Conservation (phyloP, 495 filamentous ascomycete genomes). For the Glonium stellatum region DNA sequence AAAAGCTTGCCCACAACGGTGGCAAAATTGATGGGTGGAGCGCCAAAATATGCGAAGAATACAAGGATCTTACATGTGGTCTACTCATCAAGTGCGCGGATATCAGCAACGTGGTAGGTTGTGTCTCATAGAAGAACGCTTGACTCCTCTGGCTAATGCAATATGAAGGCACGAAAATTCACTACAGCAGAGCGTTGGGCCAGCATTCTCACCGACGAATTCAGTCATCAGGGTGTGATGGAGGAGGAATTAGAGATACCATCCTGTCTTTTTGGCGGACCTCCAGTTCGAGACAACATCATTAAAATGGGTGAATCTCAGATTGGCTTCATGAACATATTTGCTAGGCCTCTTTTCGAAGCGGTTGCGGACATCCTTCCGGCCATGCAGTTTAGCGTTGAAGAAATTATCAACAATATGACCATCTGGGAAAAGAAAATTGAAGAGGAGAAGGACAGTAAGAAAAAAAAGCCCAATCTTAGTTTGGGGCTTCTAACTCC, state of each 20-base stretch:
- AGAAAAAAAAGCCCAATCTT: slow-evolving; percentile 9
- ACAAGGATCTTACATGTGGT: slow-evolving; percentile 73
- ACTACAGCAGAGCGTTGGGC: slow-evolving; percentile 81
- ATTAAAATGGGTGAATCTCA: slow-evolving; percentile 80
- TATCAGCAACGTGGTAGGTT: slow-evolving; percentile 87
- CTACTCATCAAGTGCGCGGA: slow-evolving; percentile 96
- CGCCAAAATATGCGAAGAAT: slow-evolving; percentile 59
- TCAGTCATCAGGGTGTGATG: slow-evolving; percentile 86
- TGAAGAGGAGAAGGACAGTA: slow-evolving; percentile 41
- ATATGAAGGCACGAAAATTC: slow-evolving; percentile 67
- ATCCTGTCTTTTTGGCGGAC: slow-evolving; percentile 74
- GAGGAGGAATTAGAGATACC: slow-evolving; percentile 79
- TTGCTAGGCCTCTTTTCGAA: slow-evolving; percentile 85
- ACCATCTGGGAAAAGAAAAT: slow-evolving; percentile 62
- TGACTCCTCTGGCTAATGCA: slow-evolving; percentile 27
- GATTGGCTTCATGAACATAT: slow-evolving; percentile 92
- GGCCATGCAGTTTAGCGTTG: slow-evolving; percentile 70
- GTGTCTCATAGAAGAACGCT: slow-evolving; percentile 24
- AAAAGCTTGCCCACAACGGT: slow-evolving; percentile 59
- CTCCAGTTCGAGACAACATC: slow-evolving; percentile 73
- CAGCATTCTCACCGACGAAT: slow-evolving; percentile 84
- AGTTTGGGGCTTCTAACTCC: slow-evolving; percentile 10
- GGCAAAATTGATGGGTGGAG: slow-evolving; percentile 61
- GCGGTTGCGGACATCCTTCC: slow-evolving; percentile 78
- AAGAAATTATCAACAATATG: slow-evolving; percentile 71